These are phyloP conservation scores for Leishmania amazonensis DNA, from an alignment of 208 protist species.

Conservation along the genomic window DNA sequence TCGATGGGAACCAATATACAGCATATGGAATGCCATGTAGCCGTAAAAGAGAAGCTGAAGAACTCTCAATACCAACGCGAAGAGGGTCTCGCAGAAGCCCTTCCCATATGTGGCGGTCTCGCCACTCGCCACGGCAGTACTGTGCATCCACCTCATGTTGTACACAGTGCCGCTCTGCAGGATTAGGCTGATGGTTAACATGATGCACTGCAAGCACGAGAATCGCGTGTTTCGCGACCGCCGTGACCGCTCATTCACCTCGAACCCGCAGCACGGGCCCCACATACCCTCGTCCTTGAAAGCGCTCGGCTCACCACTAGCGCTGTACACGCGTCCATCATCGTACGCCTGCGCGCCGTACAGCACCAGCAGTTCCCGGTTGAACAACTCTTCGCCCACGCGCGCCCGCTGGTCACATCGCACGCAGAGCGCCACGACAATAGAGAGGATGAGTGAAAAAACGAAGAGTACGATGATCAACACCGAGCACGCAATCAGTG, in stretches of 20 bases:
- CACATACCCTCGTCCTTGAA: conserved; percentile 2
- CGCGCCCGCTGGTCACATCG: background rate
- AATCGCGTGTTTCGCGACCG: background rate
- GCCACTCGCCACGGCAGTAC: background rate
- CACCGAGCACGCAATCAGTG: background rate
- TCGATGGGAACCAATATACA: background rate
- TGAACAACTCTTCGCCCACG: conserved; percentile 7
- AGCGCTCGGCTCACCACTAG: conserved; percentile 5
- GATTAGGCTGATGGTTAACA: background rate
- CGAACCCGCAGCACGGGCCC: conserved; percentile 13
- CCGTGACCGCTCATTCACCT: conserved; percentile 4
- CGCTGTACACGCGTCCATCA: conserved; percentile 1
- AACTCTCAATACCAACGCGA: background rate
- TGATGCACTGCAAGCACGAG: background rate
- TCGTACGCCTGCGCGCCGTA: conserved; percentile 7
- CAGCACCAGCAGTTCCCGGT: conserved; percentile 7
- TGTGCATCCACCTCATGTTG: conserved; percentile 7
- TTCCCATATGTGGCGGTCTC: background rate
- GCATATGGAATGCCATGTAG: background rate
- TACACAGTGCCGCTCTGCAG: background rate
- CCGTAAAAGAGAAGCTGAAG: background rate
- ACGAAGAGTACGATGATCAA: background rate
- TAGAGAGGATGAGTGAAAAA: background rate
- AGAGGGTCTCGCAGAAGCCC: background rate
- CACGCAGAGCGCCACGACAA: background rate